Evolutionary conservation across 202 grass and related monocot species (phyloP), one percentile per base, ranked within the genome.

Genomic region (Bolboschoenoplectus hybrid): DNA sequence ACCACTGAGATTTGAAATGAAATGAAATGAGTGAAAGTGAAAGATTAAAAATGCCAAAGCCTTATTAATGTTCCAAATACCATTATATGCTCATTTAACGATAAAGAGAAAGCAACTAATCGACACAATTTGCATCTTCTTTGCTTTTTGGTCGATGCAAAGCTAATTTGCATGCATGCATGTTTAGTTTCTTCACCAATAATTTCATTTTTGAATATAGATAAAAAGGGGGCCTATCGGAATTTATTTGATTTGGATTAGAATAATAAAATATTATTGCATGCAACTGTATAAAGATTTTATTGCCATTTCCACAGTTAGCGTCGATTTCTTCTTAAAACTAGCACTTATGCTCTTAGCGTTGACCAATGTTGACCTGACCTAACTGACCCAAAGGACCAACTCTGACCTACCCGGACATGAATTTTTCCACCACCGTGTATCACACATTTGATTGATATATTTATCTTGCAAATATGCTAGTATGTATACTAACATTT

Each of bases 201-300:
- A 4, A 43, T 38, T 49, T 20, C 39, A 47, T 32, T 34, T 32
- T n/a, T 63, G 39, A 66, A 65, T 65, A 81, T 66, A 26, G 26
- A 26, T 34, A 44, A 47, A 32, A 82, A 35, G 38, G 16, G 13
- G 11, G 16, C n/a, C 1, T 77, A 55, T 45, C 16, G 2, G 60
- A 66, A 81, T 81, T 81, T 81, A 41, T 12, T 82, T 82, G 58
- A 82, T 43, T 82, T 79, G 39, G 60, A 82, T 67, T 4, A 17
- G 40, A 34, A 82, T 45, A 82, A 61, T 43, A 61, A 61, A 32
- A 16, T 9, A 65, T 60, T 41, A 61, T 46, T 41, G 10, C 72
- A 57, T 78, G 44, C 40, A 62, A 64, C 39, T 44, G 4, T 6
- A 17, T 7, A 32, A 2, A 19, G 14, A 39, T 62, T 81, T 14